phyloP scores from a whole-genome alignment of 2,329 filamentous ascomycete genomes.

The Cercospora janseana region DNA sequence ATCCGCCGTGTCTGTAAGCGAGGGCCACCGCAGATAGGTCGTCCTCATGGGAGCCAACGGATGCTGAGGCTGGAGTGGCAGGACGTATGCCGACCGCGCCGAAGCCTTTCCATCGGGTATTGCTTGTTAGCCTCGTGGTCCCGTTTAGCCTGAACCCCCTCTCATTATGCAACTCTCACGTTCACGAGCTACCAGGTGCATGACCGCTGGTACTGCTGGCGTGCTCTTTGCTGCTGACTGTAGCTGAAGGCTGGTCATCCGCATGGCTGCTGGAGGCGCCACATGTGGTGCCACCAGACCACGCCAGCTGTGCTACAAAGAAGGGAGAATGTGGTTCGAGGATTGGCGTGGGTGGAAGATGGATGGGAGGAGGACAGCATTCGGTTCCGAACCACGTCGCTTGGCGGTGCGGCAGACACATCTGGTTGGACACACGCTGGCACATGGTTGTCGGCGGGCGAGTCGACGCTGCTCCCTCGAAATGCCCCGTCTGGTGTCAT shows the following conservation, averaged over 20 bases:
- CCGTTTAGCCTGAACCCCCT: too few species aligned
- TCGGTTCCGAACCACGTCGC: constrained; percentile 3
- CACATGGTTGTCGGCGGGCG: not conserved
- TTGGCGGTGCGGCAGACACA: constrained; percentile 1
- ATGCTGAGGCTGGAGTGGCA: too few species aligned
- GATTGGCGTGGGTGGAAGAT: too few species aligned
- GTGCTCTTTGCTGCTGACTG: not conserved
- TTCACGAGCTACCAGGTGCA: too few species aligned
- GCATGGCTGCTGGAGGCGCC: not conserved
- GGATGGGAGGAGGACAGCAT: not conserved
- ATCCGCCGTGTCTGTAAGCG: constrained; percentile 1
- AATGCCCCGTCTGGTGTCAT: not conserved
- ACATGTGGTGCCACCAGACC: constrained; percentile 3
- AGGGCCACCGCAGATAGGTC: too few species aligned
- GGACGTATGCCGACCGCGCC: too few species aligned
- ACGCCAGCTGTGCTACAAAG: not conserved
- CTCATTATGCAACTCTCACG: too few species aligned
- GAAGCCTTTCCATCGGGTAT: too few species aligned
- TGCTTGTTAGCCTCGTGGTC: too few species aligned
- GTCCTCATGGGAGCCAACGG: too few species aligned
- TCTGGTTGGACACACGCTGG: constrained; percentile 8
- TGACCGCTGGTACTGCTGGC: not conserved
- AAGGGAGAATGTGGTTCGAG: not conserved
- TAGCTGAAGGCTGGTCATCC: not conserved
- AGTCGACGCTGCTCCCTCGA: constrained; percentile 1